Conservation (phyloP, 805 yeast species). For the Teunomyces tritomae region DNA sequence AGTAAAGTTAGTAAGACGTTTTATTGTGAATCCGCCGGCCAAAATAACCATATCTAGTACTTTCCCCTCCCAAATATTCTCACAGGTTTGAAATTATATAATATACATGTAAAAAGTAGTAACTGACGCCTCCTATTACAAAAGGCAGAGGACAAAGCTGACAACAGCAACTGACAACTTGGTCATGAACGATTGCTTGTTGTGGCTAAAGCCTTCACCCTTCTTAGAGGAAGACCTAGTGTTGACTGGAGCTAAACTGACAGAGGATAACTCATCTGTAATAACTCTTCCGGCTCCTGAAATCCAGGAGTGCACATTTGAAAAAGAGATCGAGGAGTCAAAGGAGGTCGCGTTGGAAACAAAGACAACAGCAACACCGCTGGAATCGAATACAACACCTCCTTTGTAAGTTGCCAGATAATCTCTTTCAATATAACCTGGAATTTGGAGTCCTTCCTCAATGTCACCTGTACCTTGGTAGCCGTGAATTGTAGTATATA, state of each 20-base stretch:
- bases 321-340: slow-evolving; percentile 42
- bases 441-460: slow-evolving; percentile 55
- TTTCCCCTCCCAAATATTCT: not conserved
- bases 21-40: not conserved
- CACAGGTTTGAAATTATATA: not conserved
- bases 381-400: slow-evolving; percentile 65
- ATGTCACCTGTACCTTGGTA: slow-evolving; percentile 70
- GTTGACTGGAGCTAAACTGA: slow-evolving; percentile 17
- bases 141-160: slow-evolving; percentile 9
- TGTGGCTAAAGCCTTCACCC: slow-evolving; percentile 15
- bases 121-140: not conserved
- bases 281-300: slow-evolving; percentile 30
- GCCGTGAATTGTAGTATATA: slow-evolving; percentile 70
- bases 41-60: not conserved
- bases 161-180: slow-evolving; percentile 6
- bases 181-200: slow-evolving; percentile 8
- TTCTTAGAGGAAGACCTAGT: slow-evolving; percentile 23
- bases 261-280: slow-evolving; percentile 24
- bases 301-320: slow-evolving; percentile 48
- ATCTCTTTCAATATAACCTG: slow-evolving; percentile 58
- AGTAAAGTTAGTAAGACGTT: not conserved
- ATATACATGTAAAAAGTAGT: not conserved
- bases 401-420: slow-evolving; percentile 53
- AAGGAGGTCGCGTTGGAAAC: slow-evolving; percentile 52
- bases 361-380: slow-evolving; percentile 62